Conservation (phyloP, 208 protist species). For the Kentomonas sorsogonicus region DNA sequence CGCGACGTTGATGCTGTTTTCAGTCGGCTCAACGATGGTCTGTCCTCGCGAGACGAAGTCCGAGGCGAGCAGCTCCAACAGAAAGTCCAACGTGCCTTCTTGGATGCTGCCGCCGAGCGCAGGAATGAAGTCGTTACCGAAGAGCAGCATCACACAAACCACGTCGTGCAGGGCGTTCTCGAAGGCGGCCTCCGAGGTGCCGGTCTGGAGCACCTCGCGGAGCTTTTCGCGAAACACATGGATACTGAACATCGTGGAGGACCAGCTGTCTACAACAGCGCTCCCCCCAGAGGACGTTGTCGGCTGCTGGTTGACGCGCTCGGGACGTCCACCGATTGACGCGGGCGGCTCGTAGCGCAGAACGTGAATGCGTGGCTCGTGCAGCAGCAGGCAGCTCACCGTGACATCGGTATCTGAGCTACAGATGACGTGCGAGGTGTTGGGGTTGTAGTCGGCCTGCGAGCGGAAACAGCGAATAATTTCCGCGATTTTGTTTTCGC, state of each 20-base stretch:
- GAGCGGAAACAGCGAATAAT: constrained; percentile 69
- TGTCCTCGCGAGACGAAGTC: constrained; percentile 75
- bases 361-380: constrained; percentile 96
- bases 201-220: constrained; percentile 28
- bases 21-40: constrained; percentile 60
- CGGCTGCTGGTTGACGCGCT: neutral
- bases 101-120: constrained; percentile 92
- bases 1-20: constrained; percentile 71
- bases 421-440: constrained; percentile 97
- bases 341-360: constrained; percentile 94
- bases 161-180: constrained; percentile 93
- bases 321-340: neutral
- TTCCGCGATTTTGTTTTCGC: constrained; percentile 90
- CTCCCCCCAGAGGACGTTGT: neutral
- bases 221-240: constrained; percentile 69
- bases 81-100: constrained; percentile 90
- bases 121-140: constrained; percentile 99
- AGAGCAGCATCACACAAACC: constrained; percentile 96
- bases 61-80: constrained; percentile 72
- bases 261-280: constrained; percentile 50
- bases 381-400: constrained; percentile 94
- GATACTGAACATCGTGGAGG: constrained; percentile 86
- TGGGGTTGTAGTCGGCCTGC: constrained; percentile 94
- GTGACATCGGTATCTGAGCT: constrained; percentile 99
- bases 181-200: constrained; percentile 27